These are phyloP conservation scores for Styphnolobium japonicum DNA, from an alignment of 306 rosid genomes.

Conservation along the genomic window DNA sequence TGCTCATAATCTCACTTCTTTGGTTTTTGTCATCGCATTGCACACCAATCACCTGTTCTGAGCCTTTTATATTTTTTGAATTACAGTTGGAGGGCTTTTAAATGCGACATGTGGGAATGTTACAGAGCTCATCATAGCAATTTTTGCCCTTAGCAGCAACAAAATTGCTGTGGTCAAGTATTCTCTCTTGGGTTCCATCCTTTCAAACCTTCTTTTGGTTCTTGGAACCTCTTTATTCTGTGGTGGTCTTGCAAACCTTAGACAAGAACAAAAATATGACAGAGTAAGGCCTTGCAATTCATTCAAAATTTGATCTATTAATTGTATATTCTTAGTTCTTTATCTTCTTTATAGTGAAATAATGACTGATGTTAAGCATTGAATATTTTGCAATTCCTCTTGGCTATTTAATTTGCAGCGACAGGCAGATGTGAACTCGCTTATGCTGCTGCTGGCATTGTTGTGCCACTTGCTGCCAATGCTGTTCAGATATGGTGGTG, in stretches of 20 bases:
- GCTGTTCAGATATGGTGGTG: conserved; percentile 43
- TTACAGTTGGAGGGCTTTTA: conserved; percentile 81
- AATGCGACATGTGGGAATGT: conserved; percentile 96
- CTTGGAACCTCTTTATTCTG: conserved; percentile 85
- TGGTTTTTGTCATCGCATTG: no score
- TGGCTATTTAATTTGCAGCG: conserved; percentile 38
- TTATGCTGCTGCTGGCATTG: conserved; percentile 50
- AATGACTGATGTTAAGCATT: not conserved
- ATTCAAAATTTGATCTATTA: not conserved
- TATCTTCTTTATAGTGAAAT: not conserved
- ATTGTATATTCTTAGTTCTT: not conserved
- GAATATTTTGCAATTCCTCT: not conserved
- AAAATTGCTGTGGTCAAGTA: conserved; percentile 82
- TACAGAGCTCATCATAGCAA: conserved; percentile 82
- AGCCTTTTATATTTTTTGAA: not conserved
- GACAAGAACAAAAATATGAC: conserved; percentile 60
- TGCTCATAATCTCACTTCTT: no score
- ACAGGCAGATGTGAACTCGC: conserved; percentile 69
- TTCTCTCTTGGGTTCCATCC: conserved; percentile 88
- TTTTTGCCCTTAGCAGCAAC: conserved; percentile 55
- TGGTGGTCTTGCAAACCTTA: conserved; percentile 67
- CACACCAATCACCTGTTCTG: no score
- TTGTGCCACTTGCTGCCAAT: conserved; percentile 65
- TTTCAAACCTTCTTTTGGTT: conserved; percentile 87
- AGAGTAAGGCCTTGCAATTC: conserved; percentile 44